Evolutionary conservation across 163 green algal species (phyloP).

Genomic region (Coccomyxa subellipsoidea): DNA sequence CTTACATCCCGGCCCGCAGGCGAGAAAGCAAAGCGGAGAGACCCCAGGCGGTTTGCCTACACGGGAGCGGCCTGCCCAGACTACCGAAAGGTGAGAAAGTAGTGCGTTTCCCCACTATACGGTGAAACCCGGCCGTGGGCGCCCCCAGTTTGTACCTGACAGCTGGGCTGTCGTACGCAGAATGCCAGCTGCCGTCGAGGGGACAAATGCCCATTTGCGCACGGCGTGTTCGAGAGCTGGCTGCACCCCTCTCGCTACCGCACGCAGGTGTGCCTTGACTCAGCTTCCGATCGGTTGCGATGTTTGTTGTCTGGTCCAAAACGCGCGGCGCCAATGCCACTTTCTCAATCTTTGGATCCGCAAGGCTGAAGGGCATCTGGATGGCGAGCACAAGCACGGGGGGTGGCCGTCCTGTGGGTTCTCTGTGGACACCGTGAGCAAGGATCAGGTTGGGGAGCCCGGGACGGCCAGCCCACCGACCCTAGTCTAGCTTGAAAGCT

Average conservation of each 20-base stretch:
- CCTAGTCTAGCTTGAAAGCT: neutral
- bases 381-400: too few relatives aligned
- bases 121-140: neutral
- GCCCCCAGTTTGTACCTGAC: neutral
- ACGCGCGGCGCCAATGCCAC: neutral
- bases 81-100: slow-evolving; percentile 71
- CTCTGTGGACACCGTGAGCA: too few relatives aligned
- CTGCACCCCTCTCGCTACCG: slow-evolving; percentile 74
- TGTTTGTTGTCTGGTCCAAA: neutral
- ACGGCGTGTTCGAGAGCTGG: slow-evolving; percentile 91
- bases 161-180: slow-evolving; percentile 10
- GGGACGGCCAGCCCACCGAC: neutral
- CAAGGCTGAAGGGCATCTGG: too few relatives aligned
- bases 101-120: too few relatives aligned
- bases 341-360: neutral
- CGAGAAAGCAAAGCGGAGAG: slow-evolving; percentile 77
- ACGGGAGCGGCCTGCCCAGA: slow-evolving; percentile 78
- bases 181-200: slow-evolving; percentile 60
- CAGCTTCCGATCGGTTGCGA: neutral
- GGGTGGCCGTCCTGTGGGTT: too few relatives aligned
- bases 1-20: too few relatives aligned
- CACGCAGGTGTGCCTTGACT: slow-evolving; percentile 49
- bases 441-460: neutral
- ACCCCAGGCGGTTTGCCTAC: slow-evolving; percentile 71
- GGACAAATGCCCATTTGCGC: slow-evolving; percentile 77